Conservation (phyloP, 257 asterid genomes). For the Nicotiana tabacum region DNA sequence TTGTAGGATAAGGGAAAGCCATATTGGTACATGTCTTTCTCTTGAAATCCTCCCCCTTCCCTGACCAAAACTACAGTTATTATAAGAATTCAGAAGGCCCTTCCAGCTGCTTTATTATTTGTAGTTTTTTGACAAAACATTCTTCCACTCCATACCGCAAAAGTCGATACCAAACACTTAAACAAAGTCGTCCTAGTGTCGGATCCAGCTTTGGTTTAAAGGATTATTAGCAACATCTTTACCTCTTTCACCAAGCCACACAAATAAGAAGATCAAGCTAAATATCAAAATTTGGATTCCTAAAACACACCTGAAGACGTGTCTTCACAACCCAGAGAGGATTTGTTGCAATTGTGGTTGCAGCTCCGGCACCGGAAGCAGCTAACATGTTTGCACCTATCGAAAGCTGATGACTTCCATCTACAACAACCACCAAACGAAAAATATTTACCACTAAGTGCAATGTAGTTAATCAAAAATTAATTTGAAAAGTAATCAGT, state of each 20-base stretch:
- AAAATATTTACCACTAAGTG: background rate
- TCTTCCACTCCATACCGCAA: background rate
- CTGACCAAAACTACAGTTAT: background rate
- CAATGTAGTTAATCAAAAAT: background rate
- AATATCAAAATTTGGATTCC: constrained; percentile 1
- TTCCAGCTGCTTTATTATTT: background rate
- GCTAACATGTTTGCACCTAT: constrained; percentile 88
- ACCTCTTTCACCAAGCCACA: background rate
- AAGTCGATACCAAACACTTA: background rate
- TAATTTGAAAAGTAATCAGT: background rate
- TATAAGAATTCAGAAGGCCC: background rate
- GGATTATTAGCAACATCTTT: background rate
- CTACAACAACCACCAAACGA: constrained; percentile 37
- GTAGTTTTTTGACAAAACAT: background rate
- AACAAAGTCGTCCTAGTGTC: background rate
- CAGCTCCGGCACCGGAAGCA: constrained; percentile 98
- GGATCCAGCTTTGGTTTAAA: background rate
- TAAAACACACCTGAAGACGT: constrained; percentile 69
- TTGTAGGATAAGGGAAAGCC: background rate
- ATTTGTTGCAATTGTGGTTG: constrained; percentile 75
- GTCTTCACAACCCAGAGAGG: constrained; percentile 99
- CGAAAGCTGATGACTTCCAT: constrained; percentile 74
- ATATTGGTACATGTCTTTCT: background rate
- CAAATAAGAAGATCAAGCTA: background rate
- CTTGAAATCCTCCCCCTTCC: background rate